These are phyloP conservation scores for Paramecium tetraurelia DNA, from an alignment of 73 alveolate species.

Conservation along the genomic window DNA sequence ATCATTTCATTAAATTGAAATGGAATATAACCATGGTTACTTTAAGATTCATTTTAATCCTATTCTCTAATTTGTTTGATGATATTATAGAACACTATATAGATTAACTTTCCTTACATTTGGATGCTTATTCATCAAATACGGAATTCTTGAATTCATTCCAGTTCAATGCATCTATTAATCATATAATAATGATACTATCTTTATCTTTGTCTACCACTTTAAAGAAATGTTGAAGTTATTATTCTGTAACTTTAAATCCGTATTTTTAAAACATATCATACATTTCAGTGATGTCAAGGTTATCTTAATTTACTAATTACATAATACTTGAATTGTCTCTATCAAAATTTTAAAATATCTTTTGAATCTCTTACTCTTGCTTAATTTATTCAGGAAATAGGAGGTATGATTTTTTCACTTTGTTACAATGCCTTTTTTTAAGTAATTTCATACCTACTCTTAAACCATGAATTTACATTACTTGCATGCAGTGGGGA, in stretches of 20 bases:
- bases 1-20: neutral
- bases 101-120: neutral
- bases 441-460: neutral
- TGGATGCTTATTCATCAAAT: neutral
- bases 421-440: neutral
- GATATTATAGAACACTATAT: neutral
- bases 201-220: neutral
- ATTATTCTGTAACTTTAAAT: neutral
- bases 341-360: neutral
- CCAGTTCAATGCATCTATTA: neutral
- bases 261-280: constrained; percentile 15
- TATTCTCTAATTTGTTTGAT: neutral
- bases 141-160: neutral
- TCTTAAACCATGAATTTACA: neutral
- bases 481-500: neutral
- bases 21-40: neutral
- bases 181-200: neutral
- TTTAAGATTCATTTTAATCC: neutral
- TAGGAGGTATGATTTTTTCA: neutral
- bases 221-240: neutral
- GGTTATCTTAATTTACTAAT: neutral
- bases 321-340: neutral
- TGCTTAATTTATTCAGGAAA: neutral
- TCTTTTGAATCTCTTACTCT: neutral
- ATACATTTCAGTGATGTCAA: neutral